Conservation (phyloP, 306 rosid genomes). For the Malus sylvestris region DNA sequence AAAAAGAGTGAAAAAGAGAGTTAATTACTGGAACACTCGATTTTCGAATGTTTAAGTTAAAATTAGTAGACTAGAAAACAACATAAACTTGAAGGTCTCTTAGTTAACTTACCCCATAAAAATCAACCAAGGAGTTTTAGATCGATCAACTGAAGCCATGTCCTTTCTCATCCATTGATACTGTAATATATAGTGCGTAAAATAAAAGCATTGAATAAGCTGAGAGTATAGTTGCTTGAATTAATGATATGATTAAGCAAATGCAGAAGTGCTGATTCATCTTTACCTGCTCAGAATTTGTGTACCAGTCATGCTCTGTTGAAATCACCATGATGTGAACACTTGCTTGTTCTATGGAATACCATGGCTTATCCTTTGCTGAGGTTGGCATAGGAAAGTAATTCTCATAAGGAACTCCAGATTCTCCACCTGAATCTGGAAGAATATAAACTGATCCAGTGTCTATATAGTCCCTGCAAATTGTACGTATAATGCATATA, state of each 20-base stretch:
- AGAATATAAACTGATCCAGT: constrained; percentile 50
- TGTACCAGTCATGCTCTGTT: constrained; percentile 70
- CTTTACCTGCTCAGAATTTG: constrained; percentile 63
- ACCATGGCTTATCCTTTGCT: constrained; percentile 85
- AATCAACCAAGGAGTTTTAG: too few relatives aligned
- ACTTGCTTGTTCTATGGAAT: constrained; percentile 73
- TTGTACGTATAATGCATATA: neutral
- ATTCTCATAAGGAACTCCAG: constrained; percentile 84
- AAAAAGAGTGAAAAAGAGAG: too few relatives aligned
- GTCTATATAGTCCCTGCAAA: constrained; percentile 52
- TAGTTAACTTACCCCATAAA: too few relatives aligned
- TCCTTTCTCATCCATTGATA: constrained; percentile 56
- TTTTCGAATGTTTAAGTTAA: too few relatives aligned
- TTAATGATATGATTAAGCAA: too few relatives aligned
- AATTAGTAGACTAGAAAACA: too few relatives aligned
- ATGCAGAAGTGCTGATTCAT: neutral
- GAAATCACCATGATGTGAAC: constrained; percentile 75
- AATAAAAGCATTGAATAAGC: neutral
- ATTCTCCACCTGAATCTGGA: constrained; percentile 90
- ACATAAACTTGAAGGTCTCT: too few relatives aligned
- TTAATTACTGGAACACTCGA: too few relatives aligned
- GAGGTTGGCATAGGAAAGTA: constrained; percentile 75
- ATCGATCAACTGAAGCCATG: too few relatives aligned
- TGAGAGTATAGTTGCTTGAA: neutral
- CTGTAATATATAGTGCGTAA: constrained; percentile 22